A percentile compares a stretch with the other conserved stretches of the same genome.
Conservation (phyloP, 1,139 yeast species). For the Dujonia santamariae region DNA sequence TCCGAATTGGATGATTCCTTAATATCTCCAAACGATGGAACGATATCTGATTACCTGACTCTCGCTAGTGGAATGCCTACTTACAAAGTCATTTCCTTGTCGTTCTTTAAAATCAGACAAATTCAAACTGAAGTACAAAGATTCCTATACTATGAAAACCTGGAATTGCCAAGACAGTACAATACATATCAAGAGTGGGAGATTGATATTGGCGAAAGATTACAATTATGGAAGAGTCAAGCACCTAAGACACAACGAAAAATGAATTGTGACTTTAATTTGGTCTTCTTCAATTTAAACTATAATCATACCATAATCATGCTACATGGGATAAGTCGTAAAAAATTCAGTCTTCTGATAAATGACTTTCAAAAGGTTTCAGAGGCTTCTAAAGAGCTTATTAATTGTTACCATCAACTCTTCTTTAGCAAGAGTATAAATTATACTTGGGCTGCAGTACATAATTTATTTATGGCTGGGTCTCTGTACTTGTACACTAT, state of each 20-base stretch:
- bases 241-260: constrained; percentile 56
- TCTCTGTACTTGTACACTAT: constrained; percentile 77
- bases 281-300: constrained; percentile 67
- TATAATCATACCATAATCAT: constrained; percentile 73
- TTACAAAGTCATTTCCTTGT: constrained; percentile 62
- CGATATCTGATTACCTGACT: constrained; percentile 20
- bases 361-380: constrained; percentile 58
- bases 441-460: constrained; percentile 93
- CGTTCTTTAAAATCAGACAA: constrained; percentile 65
- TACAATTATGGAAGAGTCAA: constrained; percentile 59
- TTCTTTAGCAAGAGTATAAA: constrained; percentile 58
- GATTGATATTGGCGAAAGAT: constrained; percentile 41
- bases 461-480: constrained; percentile 85
- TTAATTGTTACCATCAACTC: constrained; percentile 58
- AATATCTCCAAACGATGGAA: constrained; percentile 35
- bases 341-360: constrained; percentile 50
- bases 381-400: constrained; percentile 64
- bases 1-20: constrained; percentile 70
- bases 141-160: constrained; percentile 59
- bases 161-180: constrained; percentile 66
- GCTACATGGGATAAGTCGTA: constrained; percentile 76
- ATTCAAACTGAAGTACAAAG: constrained; percentile 79
- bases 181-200: constrained; percentile 60
- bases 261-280: constrained; percentile 74
- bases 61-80: constrained; percentile 44